These are phyloP conservation scores for Acorus gramineus DNA, from an alignment of 106 monocot species.

Conservation along the genomic window DNA sequence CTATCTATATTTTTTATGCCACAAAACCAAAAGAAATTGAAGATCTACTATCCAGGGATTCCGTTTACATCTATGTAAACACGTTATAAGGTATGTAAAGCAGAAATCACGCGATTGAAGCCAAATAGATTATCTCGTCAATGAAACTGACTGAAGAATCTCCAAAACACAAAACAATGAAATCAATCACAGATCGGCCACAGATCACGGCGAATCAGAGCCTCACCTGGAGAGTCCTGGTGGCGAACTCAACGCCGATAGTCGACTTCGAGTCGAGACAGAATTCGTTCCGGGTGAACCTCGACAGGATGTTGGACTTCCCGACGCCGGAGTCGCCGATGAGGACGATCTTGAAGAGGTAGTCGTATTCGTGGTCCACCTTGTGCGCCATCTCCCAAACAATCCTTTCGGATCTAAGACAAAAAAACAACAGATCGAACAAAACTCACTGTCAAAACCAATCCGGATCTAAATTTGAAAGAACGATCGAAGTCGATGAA, in stretches of 20 bases:
- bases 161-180: no score
- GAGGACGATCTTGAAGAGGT: constrained; percentile 56
- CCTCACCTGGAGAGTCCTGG: constrained; percentile 40
- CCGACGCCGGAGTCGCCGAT: constrained; percentile 60
- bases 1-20: no score
- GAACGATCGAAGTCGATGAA: not conserved
- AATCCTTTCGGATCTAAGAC: no score
- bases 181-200: no score
- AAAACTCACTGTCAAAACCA: constrained; percentile 2
- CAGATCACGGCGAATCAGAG: not conserved
- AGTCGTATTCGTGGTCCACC: constrained; percentile 56
- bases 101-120: no score
- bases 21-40: no score
- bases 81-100: no score
- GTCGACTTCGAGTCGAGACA: constrained; percentile 54
- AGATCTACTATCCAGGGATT: no score
- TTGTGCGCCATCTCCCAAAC: constrained; percentile 26
- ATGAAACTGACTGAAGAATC: no score
- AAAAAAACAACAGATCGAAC: no score
- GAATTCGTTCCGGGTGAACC: constrained; percentile 54
- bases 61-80: no score
- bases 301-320: constrained; percentile 55
- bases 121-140: no score
- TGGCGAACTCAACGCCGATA: constrained; percentile 61
- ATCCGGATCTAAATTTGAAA: not conserved